Base-by-base conservation (phyloP, 2,329 filamentous ascomycete species). In the Aspergillus calidoustus region DNA sequence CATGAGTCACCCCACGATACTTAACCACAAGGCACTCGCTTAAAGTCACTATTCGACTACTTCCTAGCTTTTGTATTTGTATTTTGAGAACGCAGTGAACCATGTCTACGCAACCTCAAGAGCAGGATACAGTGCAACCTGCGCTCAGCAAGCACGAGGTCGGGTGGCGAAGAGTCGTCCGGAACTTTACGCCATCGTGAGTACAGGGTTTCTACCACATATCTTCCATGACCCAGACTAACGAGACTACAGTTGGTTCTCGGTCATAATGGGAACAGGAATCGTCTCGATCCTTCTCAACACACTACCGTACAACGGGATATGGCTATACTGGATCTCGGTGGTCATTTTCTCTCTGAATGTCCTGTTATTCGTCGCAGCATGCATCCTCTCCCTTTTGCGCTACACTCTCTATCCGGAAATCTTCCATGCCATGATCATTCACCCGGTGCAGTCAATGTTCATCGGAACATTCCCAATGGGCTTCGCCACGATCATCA, bases 381-480 rank as follows among this genome's bases (percentile, higher is more conserved):
- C 71, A 2, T 67, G 83, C 22, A 61, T 76, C 6, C 81, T 89
- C 51, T 87, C 85, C 1, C 59, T 86, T 1, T 71, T 89, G 2
- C 83, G 89, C 4, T 92, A 91, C 68, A 77, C 79, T 0, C 69
- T 91, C 1, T 91, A 89, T 68, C 89, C 88, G 0, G 81, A 84
- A 61, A 87, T 91, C 34, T 91, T 88, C 84, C 69, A 61, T 0
- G 85, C 83, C 17, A 90, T 92, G 88, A 83, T 91, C 38, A 77
- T 79, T 2, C 87, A 92, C 70, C 88, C 87, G 0, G 83, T 83
- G 1, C 87, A 92, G 69, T 88, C 86, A 1, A 80, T 92, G 57
- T 92, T 91, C 66, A 76, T 92, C 3, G 89, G 86, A 0, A 89
- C 87, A 0, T 83, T 90, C 34, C 88, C 88, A 0, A 91, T 91